Evolutionary conservation across 73 alveolate genomes (phyloP).

Genomic region (Tetrahymena malaccensis): DNA sequence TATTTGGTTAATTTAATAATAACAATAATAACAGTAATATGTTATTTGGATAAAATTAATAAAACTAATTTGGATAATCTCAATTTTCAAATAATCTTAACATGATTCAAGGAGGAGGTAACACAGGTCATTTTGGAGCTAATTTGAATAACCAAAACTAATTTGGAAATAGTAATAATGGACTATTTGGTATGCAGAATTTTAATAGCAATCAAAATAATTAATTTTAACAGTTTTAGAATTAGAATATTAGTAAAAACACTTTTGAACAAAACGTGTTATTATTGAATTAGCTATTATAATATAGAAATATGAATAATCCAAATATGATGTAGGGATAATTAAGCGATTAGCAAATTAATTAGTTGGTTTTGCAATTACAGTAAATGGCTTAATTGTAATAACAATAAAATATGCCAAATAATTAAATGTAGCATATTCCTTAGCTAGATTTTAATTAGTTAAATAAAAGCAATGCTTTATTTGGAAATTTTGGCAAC

Average conservation of each 20-base stretch:
- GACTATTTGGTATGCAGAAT: not conserved
- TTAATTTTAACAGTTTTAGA: not conserved
- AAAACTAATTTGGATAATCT: not conserved
- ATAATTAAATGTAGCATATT: not conserved
- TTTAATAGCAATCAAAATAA: not conserved
- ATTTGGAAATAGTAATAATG: not conserved
- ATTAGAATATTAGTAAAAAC: not conserved
- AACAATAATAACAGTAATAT: not conserved
- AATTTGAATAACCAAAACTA: not conserved
- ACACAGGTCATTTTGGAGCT: not conserved
- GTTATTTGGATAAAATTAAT: not conserved
- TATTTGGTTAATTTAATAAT: not conserved
- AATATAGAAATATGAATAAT: not conserved
- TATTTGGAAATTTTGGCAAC: not conserved
- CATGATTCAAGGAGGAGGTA: not conserved
- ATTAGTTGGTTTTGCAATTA: not conserved
- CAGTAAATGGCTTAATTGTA: not conserved
- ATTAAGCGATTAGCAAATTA: not conserved
- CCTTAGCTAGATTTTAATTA: not conserved
- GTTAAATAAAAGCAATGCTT: not conserved
- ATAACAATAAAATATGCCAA: not conserved
- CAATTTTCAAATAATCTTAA: not conserved
- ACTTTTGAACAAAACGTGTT: not conserved
- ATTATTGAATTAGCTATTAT: not conserved
- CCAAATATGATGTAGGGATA: not conserved